Conservation (phyloP, 768 basidiomycete species). For the Macrocybe gigantea region DNA sequence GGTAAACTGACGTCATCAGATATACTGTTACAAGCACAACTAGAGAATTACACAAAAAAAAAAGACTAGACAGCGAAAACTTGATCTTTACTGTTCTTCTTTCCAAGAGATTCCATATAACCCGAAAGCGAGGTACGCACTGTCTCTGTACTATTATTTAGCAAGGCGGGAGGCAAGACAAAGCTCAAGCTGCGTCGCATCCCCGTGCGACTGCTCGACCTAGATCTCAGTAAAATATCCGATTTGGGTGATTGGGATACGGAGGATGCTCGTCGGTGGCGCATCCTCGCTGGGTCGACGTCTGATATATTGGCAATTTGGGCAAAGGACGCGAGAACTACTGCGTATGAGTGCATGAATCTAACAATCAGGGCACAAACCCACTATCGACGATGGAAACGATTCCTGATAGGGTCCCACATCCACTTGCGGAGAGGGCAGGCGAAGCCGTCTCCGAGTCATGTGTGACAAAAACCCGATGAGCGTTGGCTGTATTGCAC, state of each 20-base stretch:
- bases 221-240: slow-evolving; percentile 29
- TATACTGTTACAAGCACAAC: neutral
- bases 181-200: slow-evolving; percentile 27
- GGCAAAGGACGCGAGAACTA: slow-evolving; percentile 78
- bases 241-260: slow-evolving; percentile 49
- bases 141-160: slow-evolving; percentile 15
- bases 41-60: neutral
- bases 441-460: slow-evolving; percentile 54
- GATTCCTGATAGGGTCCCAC: slow-evolving; percentile 61
- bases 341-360: neutral
- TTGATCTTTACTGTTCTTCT: too few species aligned
- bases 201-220: slow-evolving; percentile 36
- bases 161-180: slow-evolving; percentile 20
- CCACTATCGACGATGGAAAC: slow-evolving; percentile 79
- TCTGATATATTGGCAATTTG: slow-evolving; percentile 65
- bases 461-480: slow-evolving; percentile 72
- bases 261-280: slow-evolving; percentile 75
- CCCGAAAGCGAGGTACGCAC: slow-evolving; percentile 15
- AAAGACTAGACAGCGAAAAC: too few species aligned
- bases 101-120: too few species aligned
- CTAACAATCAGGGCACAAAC: slow-evolving; percentile 13
- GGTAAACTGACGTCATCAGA: slow-evolving; percentile 3
- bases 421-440: slow-evolving; percentile 30
- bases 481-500: slow-evolving; percentile 55
- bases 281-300: slow-evolving; percentile 73